These are phyloP conservation scores for Simplicillium sp. DNA, from an alignment of 2,329 filamentous ascomycete genomes.

Conservation along the genomic window DNA sequence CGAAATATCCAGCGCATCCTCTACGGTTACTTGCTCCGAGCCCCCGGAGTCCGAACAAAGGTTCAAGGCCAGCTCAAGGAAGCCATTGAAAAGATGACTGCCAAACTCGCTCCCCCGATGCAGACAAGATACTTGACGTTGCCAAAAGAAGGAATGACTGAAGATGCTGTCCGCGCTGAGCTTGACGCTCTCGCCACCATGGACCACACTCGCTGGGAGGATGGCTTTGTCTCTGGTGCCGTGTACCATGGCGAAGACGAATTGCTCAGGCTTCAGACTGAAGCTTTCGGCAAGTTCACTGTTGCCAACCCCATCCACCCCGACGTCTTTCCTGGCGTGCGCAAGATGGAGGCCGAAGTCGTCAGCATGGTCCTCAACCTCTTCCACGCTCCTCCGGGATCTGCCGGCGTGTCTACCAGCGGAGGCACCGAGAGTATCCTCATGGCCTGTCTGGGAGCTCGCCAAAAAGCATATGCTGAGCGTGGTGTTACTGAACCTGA, in stretches of 20 bases:
- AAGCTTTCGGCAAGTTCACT: conserved; percentile 89
- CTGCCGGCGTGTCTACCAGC: conserved; percentile 80
- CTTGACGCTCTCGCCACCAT: conserved; percentile 69
- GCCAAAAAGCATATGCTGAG: conserved; percentile 81
- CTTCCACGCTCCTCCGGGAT: conserved; percentile 81
- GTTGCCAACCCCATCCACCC: conserved; percentile 96
- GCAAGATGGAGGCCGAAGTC: conserved; percentile 98
- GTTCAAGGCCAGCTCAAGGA: conserved; percentile 79
- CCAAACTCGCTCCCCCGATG: conserved; percentile 69
- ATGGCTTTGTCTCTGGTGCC: conserved; percentile 85
- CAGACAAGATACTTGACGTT: conserved; percentile 66
- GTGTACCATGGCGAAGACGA: conserved; percentile 91
- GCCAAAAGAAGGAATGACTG: conserved; percentile 74
- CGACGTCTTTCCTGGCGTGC: conserved; percentile 92
- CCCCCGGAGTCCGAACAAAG: conserved; percentile 77
- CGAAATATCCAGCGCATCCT: conserved; percentile 58
- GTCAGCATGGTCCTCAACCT: conserved; percentile 88
- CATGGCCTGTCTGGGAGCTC: conserved; percentile 85
- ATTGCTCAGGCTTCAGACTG: conserved; percentile 74
- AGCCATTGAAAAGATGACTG: conserved; percentile 69
- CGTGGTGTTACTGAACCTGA: conserved; percentile 86
- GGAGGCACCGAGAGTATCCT: conserved; percentile 95
- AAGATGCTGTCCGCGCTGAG: conserved; percentile 71
- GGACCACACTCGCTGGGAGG: conserved; percentile 96
- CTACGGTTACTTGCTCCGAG: conserved; percentile 77